phyloP scores from a whole-genome alignment of 169 alveolate genomes.

The Perkinsus olseni region DNA sequence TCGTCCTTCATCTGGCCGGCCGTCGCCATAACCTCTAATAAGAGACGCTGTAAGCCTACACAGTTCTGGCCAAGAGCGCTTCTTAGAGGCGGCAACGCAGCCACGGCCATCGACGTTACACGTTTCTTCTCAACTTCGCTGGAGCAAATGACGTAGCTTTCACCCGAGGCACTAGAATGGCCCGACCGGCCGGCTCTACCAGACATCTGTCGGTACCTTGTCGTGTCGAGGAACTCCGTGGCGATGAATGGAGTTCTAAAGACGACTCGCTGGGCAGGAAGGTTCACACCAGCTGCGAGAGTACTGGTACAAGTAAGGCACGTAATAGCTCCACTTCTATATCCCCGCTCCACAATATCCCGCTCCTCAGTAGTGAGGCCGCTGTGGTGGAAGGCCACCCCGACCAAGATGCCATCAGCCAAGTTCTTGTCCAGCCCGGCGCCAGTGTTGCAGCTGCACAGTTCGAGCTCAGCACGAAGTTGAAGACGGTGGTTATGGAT shows the following conservation, averaged over 20 bases:
- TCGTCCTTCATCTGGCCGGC: too few relatives aligned
- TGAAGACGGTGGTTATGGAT: too few relatives aligned
- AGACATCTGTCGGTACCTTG: constrained; percentile 59
- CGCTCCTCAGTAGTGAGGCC: constrained; percentile 50
- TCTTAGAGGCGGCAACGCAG: not conserved
- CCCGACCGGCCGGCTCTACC: constrained; percentile 68
- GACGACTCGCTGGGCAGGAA: constrained; percentile 68
- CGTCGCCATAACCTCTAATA: not conserved
- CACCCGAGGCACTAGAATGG: constrained; percentile 28
- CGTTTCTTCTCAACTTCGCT: not conserved
- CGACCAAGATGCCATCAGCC: constrained; percentile 12
- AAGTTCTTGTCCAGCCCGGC: too few relatives aligned
- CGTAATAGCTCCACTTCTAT: constrained; percentile 37
- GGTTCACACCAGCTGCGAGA: constrained; percentile 71
- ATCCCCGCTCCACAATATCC: constrained; percentile 46
- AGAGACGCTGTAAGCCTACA: constrained; percentile 17
- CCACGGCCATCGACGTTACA: not conserved
- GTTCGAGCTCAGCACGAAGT: too few relatives aligned
- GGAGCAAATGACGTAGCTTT: constrained; percentile 12
- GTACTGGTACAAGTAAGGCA: constrained; percentile 64
- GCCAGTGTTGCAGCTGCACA: too few relatives aligned
- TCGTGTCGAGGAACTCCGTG: constrained; percentile 35
- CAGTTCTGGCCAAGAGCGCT: not conserved
- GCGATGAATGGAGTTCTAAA: constrained; percentile 33
- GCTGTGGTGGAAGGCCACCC: constrained; percentile 62